A percentile compares a stretch with the other conserved stretches of the same genome.
phyloP scores from a whole-genome alignment of 75 land plant genomes.

The Azolla pinnata region DNA sequence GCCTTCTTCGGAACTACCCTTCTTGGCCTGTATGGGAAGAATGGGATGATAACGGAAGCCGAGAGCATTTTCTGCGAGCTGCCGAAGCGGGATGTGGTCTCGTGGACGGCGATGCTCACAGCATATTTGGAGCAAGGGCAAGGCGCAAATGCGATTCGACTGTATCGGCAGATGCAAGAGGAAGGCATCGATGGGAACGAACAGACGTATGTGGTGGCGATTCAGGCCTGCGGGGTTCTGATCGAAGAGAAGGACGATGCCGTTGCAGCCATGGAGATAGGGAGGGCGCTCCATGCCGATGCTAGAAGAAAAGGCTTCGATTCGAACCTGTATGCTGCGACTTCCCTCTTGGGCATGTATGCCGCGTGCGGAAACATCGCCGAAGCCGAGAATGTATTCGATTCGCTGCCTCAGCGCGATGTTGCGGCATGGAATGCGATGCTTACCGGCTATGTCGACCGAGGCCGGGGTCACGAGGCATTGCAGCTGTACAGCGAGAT shows the following conservation, averaged over 20 bases:
- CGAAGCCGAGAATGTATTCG: constrained; percentile 33
- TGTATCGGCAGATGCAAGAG: constrained; percentile 20
- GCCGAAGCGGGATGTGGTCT: background rate
- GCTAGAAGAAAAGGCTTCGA: background rate
- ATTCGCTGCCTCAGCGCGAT: constrained; percentile 27
- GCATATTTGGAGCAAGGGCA: background rate
- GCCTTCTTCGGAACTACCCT: background rate
- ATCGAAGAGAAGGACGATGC: background rate
- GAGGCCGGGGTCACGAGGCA: constrained; percentile 8
- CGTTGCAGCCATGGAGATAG: background rate
- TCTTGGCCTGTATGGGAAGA: background rate
- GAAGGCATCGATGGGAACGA: constrained; percentile 11
- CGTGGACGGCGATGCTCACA: constrained; percentile 2
- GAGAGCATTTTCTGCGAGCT: background rate
- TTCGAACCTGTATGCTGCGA: constrained; percentile 21
- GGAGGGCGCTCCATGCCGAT: background rate
- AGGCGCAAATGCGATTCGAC: constrained; percentile 6
- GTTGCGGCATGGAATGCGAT: constrained; percentile 51
- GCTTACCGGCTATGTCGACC: constrained; percentile 28
- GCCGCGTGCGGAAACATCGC: constrained; percentile 31
- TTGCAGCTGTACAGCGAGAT: constrained; percentile 27
- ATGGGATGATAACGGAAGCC: background rate
- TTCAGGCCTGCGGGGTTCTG: constrained; percentile 12
- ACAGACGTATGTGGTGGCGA: constrained; percentile 12
- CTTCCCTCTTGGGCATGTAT: constrained; percentile 43